phyloP scores from a whole-genome alignment of 768 basidiomycete genomes.

The Atractiella rhizophila region DNA sequence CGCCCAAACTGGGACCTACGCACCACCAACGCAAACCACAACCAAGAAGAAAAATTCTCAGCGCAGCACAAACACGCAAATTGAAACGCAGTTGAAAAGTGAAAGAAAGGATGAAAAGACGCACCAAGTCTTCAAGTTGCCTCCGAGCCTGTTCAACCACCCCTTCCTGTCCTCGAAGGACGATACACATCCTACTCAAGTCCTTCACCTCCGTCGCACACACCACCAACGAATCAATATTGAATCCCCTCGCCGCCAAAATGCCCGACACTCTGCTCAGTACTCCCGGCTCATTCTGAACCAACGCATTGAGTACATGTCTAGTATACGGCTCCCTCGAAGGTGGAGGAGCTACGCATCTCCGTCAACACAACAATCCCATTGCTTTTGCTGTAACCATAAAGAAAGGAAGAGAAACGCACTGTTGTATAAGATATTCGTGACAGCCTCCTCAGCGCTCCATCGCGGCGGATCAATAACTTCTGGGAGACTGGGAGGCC shows the following conservation, averaged over 20 bases:
- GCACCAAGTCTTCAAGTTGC: conserved; percentile 81
- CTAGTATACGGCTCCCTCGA: conserved; percentile 11
- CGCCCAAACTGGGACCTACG: conserved; percentile 93
- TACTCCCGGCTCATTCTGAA: conserved; percentile 99
- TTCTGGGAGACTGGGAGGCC: conserved; percentile 61
- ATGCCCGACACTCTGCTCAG: conserved; percentile 93
- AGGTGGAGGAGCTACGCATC: conserved; percentile 9
- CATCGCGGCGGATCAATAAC: conserved; percentile 64
- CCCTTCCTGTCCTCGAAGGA: conserved; percentile 83
- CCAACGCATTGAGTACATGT: conserved; percentile 86
- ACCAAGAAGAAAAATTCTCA: not conserved
- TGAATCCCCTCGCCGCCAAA: conserved; percentile 87
- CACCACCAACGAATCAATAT: conserved; percentile 93
- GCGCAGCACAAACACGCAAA: no score
- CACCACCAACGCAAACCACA: no score
- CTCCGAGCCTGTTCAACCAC: conserved; percentile 90
- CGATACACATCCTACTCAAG: conserved; percentile 91
- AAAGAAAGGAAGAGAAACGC: not conserved
- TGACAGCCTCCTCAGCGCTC: conserved; percentile 83
- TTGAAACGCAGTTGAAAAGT: not conserved
- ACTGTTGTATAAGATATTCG: conserved; percentile 77
- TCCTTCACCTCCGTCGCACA: conserved; percentile 94
- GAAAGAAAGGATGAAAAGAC: conserved; percentile 21
- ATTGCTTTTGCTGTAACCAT: not conserved
- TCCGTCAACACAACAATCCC: no score